Conservation (phyloP, 2,329 filamentous ascomycete genomes). For the Fusarium robinianum region DNA sequence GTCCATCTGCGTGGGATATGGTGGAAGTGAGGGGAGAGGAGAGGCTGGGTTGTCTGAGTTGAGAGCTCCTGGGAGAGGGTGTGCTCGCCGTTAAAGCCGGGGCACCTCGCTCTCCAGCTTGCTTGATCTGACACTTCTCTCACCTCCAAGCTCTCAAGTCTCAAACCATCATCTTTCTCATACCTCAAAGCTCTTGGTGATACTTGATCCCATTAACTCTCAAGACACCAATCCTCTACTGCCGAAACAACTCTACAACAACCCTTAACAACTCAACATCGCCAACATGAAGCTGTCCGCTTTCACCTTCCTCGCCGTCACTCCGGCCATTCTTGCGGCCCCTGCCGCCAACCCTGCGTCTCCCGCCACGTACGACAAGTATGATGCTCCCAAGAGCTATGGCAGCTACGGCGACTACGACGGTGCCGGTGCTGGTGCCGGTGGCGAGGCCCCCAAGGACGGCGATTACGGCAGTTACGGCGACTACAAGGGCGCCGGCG, state of each 20-base stretch:
- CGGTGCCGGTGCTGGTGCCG: not conserved
- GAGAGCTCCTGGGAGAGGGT: not conserved
- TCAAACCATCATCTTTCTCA: not conserved
- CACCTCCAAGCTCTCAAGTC: not conserved
- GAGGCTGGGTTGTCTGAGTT: no score
- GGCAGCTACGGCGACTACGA: slow-evolving; percentile 15
- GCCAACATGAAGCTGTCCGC: slow-evolving; percentile 40
- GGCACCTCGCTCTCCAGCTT: slow-evolving; percentile 2
- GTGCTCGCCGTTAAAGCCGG: slow-evolving; percentile 21
- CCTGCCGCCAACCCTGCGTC: slow-evolving; percentile 24
- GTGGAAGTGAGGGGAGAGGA: slow-evolving; percentile 2
- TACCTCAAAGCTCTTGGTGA: no score
- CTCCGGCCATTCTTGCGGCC: slow-evolving; percentile 33
- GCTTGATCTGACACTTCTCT: not conserved
- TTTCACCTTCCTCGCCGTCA: slow-evolving; percentile 32
- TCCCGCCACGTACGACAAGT: slow-evolving; percentile 13
- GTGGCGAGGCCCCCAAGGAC: slow-evolving; percentile 1
- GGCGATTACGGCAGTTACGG: slow-evolving; percentile 10
- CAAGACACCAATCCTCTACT: no score
- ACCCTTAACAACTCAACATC: not conserved
- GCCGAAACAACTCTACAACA: no score
- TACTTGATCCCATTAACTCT: not conserved
- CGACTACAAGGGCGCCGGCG: slow-evolving; percentile 3
- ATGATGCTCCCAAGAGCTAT: slow-evolving; percentile 20
- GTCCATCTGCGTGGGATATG: not conserved